Evolutionary conservation across 2,329 filamentous ascomycete genomes (phyloP).

Genomic region (Nemania diffusa): DNA sequence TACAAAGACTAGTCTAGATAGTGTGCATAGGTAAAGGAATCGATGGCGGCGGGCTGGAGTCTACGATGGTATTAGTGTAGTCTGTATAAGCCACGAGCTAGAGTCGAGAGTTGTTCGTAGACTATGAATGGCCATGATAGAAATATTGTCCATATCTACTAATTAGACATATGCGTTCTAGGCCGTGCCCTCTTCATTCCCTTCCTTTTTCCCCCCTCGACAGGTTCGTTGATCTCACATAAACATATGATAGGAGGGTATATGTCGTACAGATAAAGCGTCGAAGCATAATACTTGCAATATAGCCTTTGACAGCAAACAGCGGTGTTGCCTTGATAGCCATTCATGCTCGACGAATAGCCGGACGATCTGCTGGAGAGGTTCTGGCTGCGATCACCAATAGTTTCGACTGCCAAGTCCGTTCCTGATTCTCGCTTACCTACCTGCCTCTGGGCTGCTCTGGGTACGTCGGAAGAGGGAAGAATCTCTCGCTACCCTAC

Average conservation of each 20-base stretch:
- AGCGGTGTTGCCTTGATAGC: constrained; percentile 18
- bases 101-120: neutral
- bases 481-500: neutral
- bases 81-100: constrained; percentile 20
- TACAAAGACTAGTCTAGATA: neutral
- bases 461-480: constrained; percentile 9
- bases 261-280: constrained; percentile 5
- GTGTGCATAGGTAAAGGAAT: neutral
- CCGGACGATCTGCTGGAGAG: constrained; percentile 10
- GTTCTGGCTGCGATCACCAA: constrained; percentile 23
- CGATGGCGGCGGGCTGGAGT: constrained; percentile 1
- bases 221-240: neutral
- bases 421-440: constrained; percentile 30
- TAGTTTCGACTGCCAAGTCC: constrained; percentile 2
- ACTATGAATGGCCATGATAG: constrained; percentile 12
- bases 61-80: neutral
- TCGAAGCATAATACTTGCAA: constrained; percentile 16
- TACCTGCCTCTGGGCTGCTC: too few species aligned
- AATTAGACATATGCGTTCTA: constrained; percentile 15
- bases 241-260: constrained; percentile 12
- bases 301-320: constrained; percentile 21
- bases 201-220: neutral
- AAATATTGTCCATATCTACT: constrained; percentile 5
- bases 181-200: neutral
- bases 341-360: constrained; percentile 28